Conservation (phyloP, 371 early-diverging fungal species). For the Rhizopus microsporus region DNA sequence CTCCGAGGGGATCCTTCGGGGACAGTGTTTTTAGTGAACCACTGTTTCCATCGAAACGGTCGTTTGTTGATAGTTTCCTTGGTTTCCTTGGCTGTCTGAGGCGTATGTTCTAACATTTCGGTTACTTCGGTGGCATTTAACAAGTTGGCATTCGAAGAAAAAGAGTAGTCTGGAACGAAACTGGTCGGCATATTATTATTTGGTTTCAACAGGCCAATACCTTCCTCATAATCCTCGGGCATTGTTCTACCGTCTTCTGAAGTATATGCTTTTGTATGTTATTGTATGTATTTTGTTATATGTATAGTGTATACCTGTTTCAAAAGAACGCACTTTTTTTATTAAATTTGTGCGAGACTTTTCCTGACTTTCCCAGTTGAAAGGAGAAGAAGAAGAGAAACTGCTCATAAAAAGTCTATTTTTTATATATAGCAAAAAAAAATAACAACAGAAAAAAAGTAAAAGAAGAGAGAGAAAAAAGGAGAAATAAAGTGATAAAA, state of each 20-base stretch:
- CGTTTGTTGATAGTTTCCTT: conserved; percentile 5
- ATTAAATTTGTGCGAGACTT: background rate
- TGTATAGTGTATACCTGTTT: conserved; percentile 18
- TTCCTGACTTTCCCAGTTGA: conserved; percentile 1
- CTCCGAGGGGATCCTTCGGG: conserved; percentile 54
- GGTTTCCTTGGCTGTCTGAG: conserved; percentile 5
- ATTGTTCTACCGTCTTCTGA: conserved; percentile 35
- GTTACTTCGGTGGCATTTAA: conserved; percentile 34
- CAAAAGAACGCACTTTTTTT: conserved; percentile 14
- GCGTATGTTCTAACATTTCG: conserved; percentile 31
- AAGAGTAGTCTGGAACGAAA: conserved; percentile 27
- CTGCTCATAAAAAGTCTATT: background rate
- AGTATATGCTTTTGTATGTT: conserved; percentile 14
- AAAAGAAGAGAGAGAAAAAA: too few species aligned
- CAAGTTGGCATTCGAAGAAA: conserved; percentile 28
- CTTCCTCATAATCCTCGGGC: conserved; percentile 39
- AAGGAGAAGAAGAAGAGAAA: conserved; percentile 1
- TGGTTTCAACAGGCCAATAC: conserved; percentile 18
- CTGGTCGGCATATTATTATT: background rate
- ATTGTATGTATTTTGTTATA: background rate
- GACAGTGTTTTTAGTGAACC: background rate
- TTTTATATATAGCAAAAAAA: background rate
- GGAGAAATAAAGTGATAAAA: too few species aligned
- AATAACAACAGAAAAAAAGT: background rate
- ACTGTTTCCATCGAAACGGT: background rate